Evolutionary conservation across 495 filamentous ascomycete genomes (phyloP), one percentile per base, ranked within the genome.

Genomic region (Penicillium goetzii): DNA sequence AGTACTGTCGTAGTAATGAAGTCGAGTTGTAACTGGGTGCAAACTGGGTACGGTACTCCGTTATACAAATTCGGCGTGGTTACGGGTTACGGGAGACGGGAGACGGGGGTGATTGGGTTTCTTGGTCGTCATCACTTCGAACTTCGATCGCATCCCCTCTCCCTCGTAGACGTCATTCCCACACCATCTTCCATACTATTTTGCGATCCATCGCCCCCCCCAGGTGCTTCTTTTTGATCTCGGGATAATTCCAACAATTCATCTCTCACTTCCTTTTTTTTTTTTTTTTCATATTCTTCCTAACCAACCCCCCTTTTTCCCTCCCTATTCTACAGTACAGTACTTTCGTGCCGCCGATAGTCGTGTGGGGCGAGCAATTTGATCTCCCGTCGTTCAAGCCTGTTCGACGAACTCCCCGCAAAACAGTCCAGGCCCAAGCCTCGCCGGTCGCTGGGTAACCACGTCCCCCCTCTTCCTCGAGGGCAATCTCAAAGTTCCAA

Each of bases 391-490:
- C 38, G 51, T 54, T 30, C 40, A 58, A 65, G 52, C 45, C 58
- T 60, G 62, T 57, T 65, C 63, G 49, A 26, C 15, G 23, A 62
- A 50, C 59, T 61, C 68, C 65, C 68, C 66, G 68, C 68, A 66
- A 64, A 67, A 17, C 10, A 33, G 21, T 12, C 40, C 56, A 64
- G 58, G 41, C 49, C 58, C 41, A 36, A 56, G 38, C n/a, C 25
- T 26, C 58, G 55, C 67, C 69, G 68, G 68, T 70, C 62, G 68
- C 70, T 63, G 65, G 70, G 70, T 72, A 70, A 70, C 70, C 70
- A 68, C 25, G 5, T 3, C 12, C 43, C 43, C 43, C 43, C 43
- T 47, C 43, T 47, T 47, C 8, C 43, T 25, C 8, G 4, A 23
- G 9, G 8, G 0, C n/a, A 45, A 45, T 21, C 41, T 19, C 21